phyloP scores from a whole-genome alignment of 2,329 filamentous ascomycete species.

The Hymenoscyphus fraxineus region DNA sequence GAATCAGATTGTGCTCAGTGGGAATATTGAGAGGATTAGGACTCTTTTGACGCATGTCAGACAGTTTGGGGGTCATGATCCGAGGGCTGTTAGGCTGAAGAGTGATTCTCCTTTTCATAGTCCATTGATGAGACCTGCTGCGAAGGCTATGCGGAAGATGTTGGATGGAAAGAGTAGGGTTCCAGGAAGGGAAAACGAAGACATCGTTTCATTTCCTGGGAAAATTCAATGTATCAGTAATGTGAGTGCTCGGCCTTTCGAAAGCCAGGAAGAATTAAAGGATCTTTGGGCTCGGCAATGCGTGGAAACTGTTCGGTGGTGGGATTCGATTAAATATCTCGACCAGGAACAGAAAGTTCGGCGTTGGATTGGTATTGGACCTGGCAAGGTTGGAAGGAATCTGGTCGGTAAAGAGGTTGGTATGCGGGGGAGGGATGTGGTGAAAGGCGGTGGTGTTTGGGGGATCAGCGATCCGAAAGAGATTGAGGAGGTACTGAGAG shows the following conservation, averaged over 20 bases:
- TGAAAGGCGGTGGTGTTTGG: slow-evolving; percentile 91
- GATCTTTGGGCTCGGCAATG: slow-evolving; percentile 76
- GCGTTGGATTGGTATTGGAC: slow-evolving; percentile 88
- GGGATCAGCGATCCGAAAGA: slow-evolving; percentile 78
- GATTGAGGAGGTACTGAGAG: slow-evolving; percentile 64
- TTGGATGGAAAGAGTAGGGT: slow-evolving; percentile 57
- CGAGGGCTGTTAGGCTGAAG: slow-evolving; percentile 79
- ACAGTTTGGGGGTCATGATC: slow-evolving; percentile 89
- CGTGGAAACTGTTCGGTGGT: slow-evolving; percentile 92
- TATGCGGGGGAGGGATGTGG: slow-evolving; percentile 70
- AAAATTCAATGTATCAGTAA: slow-evolving; percentile 79
- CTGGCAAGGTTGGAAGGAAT: slow-evolving; percentile 89
- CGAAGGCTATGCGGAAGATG: slow-evolving; percentile 66
- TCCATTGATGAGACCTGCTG: slow-evolving; percentile 84
- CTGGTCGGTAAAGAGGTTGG: slow-evolving; percentile 94
- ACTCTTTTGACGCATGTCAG: slow-evolving; percentile 78
- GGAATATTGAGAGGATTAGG: slow-evolving; percentile 77
- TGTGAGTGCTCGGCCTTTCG: slow-evolving; percentile 75
- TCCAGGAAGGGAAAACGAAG: slow-evolving; percentile 50
- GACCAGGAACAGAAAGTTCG: slow-evolving; percentile 78
- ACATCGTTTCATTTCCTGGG: slow-evolving; percentile 73
- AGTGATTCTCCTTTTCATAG: slow-evolving; percentile 89
- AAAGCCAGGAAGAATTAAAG: slow-evolving; percentile 68
- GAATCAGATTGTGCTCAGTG: slow-evolving; percentile 92
- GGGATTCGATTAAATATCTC: slow-evolving; percentile 86